Conservation (phyloP, 164 flowering plant genomes). For the Nymphaea colorata region DNA sequence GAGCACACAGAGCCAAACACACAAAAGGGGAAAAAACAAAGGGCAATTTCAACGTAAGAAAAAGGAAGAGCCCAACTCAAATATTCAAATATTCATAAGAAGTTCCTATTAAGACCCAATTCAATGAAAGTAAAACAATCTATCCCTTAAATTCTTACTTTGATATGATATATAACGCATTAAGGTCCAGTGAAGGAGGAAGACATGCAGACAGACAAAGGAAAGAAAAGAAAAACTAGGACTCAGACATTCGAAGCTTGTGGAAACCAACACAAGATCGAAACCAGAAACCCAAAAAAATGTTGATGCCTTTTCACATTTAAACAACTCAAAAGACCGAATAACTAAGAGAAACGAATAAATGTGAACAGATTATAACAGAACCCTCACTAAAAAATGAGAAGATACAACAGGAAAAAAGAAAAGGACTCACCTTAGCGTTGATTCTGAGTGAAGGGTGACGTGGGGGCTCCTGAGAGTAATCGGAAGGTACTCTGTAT, state of each 20-base stretch:
- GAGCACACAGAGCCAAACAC: background rate
- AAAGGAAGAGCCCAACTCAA: background rate
- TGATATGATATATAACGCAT: background rate
- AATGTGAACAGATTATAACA: background rate
- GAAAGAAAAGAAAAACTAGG: background rate
- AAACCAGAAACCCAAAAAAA: background rate
- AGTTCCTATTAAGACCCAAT: background rate
- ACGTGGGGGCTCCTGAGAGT: conserved; percentile 72
- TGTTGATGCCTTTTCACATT: background rate
- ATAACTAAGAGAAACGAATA: background rate
- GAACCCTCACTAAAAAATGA: background rate
- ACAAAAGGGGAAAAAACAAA: background rate
- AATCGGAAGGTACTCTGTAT: conserved; percentile 55
- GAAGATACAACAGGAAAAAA: background rate
- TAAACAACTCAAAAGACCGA: background rate
- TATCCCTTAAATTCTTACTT: background rate
- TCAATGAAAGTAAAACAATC: background rate
- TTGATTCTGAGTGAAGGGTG: conserved; percentile 67
- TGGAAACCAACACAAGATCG: background rate
- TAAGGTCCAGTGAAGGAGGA: background rate
- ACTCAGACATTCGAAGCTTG: background rate
- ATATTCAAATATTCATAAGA: too few relatives aligned
- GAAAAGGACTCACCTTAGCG: conserved; percentile 39
- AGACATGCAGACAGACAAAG: background rate
- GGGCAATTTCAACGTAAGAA: background rate